Conservation (phyloP, 805 yeast genomes). For the Pichia heedii region DNA sequence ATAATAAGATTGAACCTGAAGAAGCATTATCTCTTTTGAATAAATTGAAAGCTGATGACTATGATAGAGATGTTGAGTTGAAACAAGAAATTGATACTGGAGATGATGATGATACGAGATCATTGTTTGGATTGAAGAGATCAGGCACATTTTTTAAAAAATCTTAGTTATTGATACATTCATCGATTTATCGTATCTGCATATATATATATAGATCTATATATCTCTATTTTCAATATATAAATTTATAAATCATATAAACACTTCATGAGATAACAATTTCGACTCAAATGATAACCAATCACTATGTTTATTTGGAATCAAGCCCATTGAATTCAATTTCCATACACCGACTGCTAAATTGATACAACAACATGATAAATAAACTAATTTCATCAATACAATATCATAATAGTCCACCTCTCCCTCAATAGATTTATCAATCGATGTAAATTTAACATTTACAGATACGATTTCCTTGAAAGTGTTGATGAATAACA, state of each 20-base stretch:
- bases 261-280: conserved; percentile 18
- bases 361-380: conserved; percentile 38
- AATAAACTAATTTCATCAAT: conserved; percentile 21
- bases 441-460: conserved; percentile 36
- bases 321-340: conserved; percentile 76
- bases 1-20: conserved; percentile 65
- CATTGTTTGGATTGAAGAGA: conserved; percentile 22
- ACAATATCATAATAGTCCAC: conserved; percentile 15
- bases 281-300: conserved; percentile 82
- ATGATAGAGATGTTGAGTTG: background rate
- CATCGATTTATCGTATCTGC: too few relatives aligned
- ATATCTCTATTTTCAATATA: too few relatives aligned
- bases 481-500: conserved; percentile 71
- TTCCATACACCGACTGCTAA: conserved; percentile 79
- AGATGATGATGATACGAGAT: conserved; percentile 14
- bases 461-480: conserved; percentile 57
- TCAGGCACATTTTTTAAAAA: conserved; percentile 12
- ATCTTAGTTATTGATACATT: background rate
- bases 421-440: conserved; percentile 3
- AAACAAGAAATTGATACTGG: conserved; percentile 3
- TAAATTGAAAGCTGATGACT: conserved; percentile 31
- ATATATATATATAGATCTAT: too few relatives aligned
- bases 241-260: conserved; percentile 8
- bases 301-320: conserved; percentile 81
- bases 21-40: conserved; percentile 54